Evolutionary conservation across 352 stramenopile genomes (phyloP), one percentile per base, ranked within the genome.

Genomic region (Phytopythium montanum): DNA sequence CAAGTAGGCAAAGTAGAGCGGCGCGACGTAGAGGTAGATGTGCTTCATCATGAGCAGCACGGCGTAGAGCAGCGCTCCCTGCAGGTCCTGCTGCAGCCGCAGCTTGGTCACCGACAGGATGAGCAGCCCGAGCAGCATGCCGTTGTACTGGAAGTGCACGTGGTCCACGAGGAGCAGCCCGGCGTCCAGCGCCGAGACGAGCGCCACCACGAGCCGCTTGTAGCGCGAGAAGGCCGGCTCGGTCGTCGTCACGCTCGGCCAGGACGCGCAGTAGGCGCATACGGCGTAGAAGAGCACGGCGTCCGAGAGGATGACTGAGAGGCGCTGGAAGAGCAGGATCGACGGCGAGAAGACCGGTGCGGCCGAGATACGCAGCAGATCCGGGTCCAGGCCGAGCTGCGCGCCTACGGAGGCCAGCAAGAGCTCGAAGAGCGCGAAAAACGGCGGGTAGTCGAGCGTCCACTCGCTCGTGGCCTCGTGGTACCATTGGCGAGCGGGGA

Each of bases 81-180:
- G 76, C 16, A 98, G 61, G 46, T 97, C 85, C 59, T 91, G 73
- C 54, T 90, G 73, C 60, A 90, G 64, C 36, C 81, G 68, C 54
- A 95, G 80, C 59, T 90, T 88, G 42, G 84, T 87, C 31, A 97
- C 69, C 7, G 92, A 98, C 44, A 97, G 72, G 36, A 98, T 84
- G 34, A 99, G 73, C 60, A 99, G 68, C 0, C 96, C 96, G 8
- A 99, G 76, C 19, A 99, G 70, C 81, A 99, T 95, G 16, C 96
- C 96, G 69, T 99, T 99, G 84, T 99, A 99, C 72, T 99, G 97
- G 80, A 99, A 99, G 73, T 99, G 97, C 41, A 99, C 95, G 78
- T 99, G 96, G 78, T 99, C 97, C 36, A 99, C 83, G 65, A 97
- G 91, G 9, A 99, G 70, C 38, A 99, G 70, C 3, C 92, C 95